Evolutionary conservation across 2,329 filamentous ascomycete species (phyloP).

Genomic region (Alternaria sp.): DNA sequence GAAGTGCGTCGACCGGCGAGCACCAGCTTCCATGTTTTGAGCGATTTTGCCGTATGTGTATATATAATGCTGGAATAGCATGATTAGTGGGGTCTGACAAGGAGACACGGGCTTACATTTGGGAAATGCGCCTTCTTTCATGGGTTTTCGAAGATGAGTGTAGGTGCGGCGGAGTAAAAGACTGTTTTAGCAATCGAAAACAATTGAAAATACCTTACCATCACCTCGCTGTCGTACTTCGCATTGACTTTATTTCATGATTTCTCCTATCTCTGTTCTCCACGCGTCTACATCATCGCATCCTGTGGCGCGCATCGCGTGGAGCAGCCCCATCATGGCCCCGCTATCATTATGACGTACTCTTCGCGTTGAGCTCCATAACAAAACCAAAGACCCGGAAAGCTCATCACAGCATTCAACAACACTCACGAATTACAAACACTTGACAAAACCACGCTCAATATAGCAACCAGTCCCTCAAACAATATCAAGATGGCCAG

Average conservation of each 20-base stretch:
- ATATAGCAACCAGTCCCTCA: not conserved
- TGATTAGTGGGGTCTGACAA: conserved; percentile 9
- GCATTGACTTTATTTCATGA: not conserved
- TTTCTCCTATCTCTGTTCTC: not conserved
- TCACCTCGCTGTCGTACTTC: not conserved
- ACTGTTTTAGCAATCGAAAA: conserved; percentile 19
- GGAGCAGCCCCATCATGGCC: conserved; percentile 13
- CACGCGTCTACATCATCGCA: conserved; percentile 9
- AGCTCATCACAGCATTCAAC: conserved; percentile 16
- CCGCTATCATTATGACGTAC: conserved; percentile 36
- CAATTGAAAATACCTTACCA: not conserved
- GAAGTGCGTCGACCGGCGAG: not conserved
- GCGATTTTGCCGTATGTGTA: conserved; percentile 13
- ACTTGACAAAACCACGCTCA: not conserved
- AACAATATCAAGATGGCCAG: conserved; percentile 54
- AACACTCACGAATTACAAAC: not conserved
- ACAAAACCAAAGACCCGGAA: conserved; percentile 18
- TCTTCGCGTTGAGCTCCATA: conserved; percentile 16
- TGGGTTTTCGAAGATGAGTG: conserved; percentile 4
- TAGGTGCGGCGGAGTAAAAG: conserved; percentile 16
- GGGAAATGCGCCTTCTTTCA: conserved; percentile 6
- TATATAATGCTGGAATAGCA: conserved; percentile 25
- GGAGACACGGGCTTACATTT: conserved; percentile 6
- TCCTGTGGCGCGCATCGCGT: conserved; percentile 29
- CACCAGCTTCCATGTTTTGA: conserved; percentile 5